Percentiles rank a stretch among this genome's conserved stretches.
Conservation (phyloP, 2,329 filamentous ascomycete genomes). For the Claviceps sorghi region DNA sequence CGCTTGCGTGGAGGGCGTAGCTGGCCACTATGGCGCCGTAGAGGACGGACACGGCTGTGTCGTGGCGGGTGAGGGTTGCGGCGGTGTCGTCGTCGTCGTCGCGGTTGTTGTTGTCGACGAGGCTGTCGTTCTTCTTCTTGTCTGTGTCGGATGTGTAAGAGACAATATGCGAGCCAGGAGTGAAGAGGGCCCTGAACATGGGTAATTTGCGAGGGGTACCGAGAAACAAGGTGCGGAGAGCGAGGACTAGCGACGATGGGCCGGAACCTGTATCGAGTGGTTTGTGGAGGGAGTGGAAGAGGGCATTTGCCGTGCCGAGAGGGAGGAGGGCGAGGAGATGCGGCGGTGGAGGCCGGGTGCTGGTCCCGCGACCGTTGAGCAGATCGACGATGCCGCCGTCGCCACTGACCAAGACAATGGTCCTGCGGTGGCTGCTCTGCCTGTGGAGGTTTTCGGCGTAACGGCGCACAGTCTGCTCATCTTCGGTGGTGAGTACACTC, state of each 20-base stretch:
- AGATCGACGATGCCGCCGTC: constrained; percentile 79
- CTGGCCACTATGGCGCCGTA: constrained; percentile 75
- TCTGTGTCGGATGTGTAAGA: constrained; percentile 15
- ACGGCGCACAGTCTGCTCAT: constrained; percentile 46
- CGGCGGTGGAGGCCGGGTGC: not conserved
- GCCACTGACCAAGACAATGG: constrained; percentile 67
- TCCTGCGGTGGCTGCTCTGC: constrained; percentile 16
- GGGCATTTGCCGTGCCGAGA: constrained; percentile 50
- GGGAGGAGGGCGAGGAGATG: constrained; percentile 41
- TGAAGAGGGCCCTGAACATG: constrained; percentile 47
- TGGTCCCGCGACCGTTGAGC: constrained; percentile 42
- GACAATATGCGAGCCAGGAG: constrained; percentile 38
- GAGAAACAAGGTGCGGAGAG: constrained; percentile 43
- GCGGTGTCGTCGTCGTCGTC: too few relatives aligned
- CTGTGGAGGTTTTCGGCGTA: constrained; percentile 33
- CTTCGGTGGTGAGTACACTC: constrained; percentile 45
- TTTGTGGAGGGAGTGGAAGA: constrained; percentile 48
- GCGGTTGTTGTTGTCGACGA: not conserved
- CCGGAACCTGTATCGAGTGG: constrained; percentile 31
- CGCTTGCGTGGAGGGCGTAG: constrained; percentile 77
- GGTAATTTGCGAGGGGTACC: constrained; percentile 43
- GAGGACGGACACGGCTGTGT: constrained; percentile 25
- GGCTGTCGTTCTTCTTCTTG: not conserved
- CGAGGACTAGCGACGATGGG: constrained; percentile 30
- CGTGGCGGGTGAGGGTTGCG: constrained; percentile 13